Evolutionary conservation across 352 stramenopile genomes (phyloP).

Genomic region (Phytopythium oedochilum): DNA sequence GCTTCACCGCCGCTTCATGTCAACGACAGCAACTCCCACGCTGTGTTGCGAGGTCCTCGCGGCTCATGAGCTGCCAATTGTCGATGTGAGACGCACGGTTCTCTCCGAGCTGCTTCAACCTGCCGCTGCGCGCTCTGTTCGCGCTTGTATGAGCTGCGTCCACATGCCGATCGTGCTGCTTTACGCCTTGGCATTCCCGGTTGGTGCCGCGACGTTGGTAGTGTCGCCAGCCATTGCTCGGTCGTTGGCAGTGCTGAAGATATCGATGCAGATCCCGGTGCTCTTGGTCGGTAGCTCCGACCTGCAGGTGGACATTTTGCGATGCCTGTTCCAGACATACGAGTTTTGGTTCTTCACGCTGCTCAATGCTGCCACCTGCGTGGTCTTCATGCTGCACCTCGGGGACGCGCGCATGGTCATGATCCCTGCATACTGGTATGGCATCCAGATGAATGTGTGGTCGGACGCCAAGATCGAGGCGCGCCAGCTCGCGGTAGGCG

Average conservation of each 20-base stretch:
- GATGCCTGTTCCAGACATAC: constrained; percentile 18
- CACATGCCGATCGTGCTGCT: not conserved
- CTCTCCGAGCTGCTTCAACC: not conserved
- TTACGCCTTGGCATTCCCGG: not conserved
- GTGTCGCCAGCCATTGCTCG: not conserved
- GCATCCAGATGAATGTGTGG: constrained; percentile 20
- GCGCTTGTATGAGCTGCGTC: not conserved
- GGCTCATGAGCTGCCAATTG: not conserved
- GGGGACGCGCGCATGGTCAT: constrained; percentile 13
- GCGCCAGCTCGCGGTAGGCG: not conserved
- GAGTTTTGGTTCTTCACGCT: constrained; percentile 37
- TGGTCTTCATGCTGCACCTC: constrained; percentile 13
- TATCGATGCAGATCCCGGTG: constrained; percentile 5
- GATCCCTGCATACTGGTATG: constrained; percentile 10
- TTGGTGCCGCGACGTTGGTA: not conserved
- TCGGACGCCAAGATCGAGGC: constrained; percentile 19
- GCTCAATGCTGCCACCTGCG: constrained; percentile 9
- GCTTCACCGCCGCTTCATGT: not conserved
- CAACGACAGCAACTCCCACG: not conserved
- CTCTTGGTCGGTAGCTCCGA: constrained; percentile 1
- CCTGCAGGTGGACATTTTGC: constrained; percentile 16
- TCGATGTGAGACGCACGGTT: not conserved
- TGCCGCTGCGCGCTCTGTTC: not conserved
- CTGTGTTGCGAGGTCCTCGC: constrained; percentile 4
- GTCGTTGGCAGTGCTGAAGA: constrained; percentile 4